Base-by-base conservation (phyloP, 2,329 filamentous ascomycete genomes). In the Aspergillus aculeatinus region DNA sequence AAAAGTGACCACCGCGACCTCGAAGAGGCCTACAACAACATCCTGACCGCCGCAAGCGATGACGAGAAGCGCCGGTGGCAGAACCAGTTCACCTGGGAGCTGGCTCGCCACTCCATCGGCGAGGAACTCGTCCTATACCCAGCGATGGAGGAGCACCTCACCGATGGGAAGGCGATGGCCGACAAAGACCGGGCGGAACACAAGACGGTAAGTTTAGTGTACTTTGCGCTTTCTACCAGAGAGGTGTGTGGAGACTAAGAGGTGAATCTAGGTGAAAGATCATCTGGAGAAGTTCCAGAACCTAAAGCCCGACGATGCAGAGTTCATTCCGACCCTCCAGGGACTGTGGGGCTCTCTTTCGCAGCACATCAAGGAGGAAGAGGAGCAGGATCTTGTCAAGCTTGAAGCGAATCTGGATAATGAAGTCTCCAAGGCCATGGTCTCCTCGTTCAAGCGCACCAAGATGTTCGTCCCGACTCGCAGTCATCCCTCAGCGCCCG, bases 61-160 rank as follows among this genome's bases (percentile, higher is more conserved):
- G 78, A 80, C 27, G 71, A 78, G 35, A 74, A 79, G 58, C 70
- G 70, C 14, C 76, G 76, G 14, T 82, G 71, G 55, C 77, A 80
- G 61, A 83, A 83, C 62, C 77, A 79, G 49, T 81, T 83, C 59
- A 77, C 76, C 29, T 83, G 80, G 81, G 79, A 82, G 59, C 69
- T 83, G 1, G 78, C 80, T 50, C 78, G 81, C 3, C 80, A 82
- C 62, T 78, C 77, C 0, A 73, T 83, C 59, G 79, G 76, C 19
- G 79, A 83, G 61, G 81, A 83, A 62, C 66, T 83, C 11, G 73
- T 85, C 5, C 72, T 85, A 0, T 85, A 85, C 60, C 82, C 83
- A 0, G 80, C 78, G 0, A 73, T 85, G 23, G 81, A 84, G 67
- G 78, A 80, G 61, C 68, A 81, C 53, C 61, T 84, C 10, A 66